These are phyloP conservation scores for Cyberlindnera lachancei DNA, from an alignment of 805 yeast species.

Conservation along the genomic window DNA sequence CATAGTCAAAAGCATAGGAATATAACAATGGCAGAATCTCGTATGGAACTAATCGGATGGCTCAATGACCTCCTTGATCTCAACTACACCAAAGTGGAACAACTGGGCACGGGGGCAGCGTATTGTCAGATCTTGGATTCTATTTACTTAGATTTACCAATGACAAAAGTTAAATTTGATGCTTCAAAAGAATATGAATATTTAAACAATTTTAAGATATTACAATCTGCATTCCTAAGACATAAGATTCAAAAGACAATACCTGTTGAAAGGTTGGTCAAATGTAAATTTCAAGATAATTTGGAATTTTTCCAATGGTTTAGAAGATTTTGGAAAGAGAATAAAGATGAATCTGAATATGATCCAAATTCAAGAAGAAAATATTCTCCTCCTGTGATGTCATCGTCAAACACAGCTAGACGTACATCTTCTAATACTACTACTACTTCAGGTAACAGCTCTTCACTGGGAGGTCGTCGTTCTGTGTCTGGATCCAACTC, in stretches of 20 bases:
- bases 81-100: slow-evolving; percentile 72
- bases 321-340: slow-evolving; percentile 72
- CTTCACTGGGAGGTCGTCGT: slow-evolving; percentile 3
- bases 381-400: slow-evolving; percentile 10
- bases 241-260: slow-evolving; percentile 67
- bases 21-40: slow-evolving; percentile 42
- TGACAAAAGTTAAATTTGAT: slow-evolving; percentile 68
- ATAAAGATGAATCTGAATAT: slow-evolving; percentile 59
- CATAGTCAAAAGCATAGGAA: too few species aligned
- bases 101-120: slow-evolving; percentile 93
- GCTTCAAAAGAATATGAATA: slow-evolving; percentile 69
- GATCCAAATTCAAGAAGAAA: slow-evolving; percentile 61
- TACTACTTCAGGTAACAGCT: slow-evolving; percentile 1
- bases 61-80: slow-evolving; percentile 63
- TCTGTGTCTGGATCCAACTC: background rate
- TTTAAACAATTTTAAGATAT: slow-evolving; percentile 72
- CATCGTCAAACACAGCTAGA: background rate
- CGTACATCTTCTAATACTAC: slow-evolving; percentile 1
- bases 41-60: slow-evolving; percentile 83
- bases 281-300: slow-evolving; percentile 90
- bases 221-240: slow-evolving; percentile 72
- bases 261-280: slow-evolving; percentile 74
- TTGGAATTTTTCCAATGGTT: slow-evolving; percentile 93
- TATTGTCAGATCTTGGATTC: slow-evolving; percentile 90
- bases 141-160: slow-evolving; percentile 74